These are phyloP conservation scores for Serpula lacrymans DNA, from an alignment of 768 basidiomycete genomes.

Conservation along the genomic window DNA sequence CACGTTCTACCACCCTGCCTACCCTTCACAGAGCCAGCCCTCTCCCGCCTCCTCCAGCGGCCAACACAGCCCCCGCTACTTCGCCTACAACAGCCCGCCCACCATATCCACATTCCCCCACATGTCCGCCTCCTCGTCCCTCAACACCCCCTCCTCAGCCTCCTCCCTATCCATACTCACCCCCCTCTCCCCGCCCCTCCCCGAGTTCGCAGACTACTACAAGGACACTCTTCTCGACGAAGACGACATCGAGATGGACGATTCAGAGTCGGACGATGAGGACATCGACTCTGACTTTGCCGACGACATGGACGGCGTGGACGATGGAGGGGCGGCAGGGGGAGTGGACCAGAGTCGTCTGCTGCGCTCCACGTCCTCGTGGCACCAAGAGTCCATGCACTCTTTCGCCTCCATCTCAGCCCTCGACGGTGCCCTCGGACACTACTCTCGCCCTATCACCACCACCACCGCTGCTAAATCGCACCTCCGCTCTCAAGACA, in stretches of 20 bases:
- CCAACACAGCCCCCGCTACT: too few relatives aligned
- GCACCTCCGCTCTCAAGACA: conserved; percentile 11
- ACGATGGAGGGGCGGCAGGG: conserved; percentile 11
- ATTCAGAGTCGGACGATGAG: too few relatives aligned
- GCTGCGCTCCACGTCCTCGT: conserved; percentile 20
- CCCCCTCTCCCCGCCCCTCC: conserved; percentile 22
- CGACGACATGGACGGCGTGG: conserved; percentile 30
- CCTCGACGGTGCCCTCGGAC: conserved; percentile 28
- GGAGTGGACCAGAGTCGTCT: conserved; percentile 12
- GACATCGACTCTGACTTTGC: conserved; percentile 28
- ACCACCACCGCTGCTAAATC: too few relatives aligned
- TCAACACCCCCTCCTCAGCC: conserved; percentile 27
- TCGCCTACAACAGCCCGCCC: too few relatives aligned
- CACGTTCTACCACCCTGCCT: too few relatives aligned
- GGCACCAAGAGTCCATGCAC: too few relatives aligned
- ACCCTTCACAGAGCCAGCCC: conserved; percentile 26
- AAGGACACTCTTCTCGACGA: conserved; percentile 28
- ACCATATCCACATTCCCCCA: too few relatives aligned
- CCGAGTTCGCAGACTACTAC: conserved; percentile 6
- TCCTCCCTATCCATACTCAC: conserved; percentile 31
- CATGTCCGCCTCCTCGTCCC: conserved; percentile 19
- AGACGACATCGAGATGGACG: conserved; percentile 24
- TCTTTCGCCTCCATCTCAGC: conserved; percentile 32
- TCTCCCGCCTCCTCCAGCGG: conserved; percentile 18
- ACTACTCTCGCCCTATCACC: conserved; percentile 13